phyloP scores from a whole-genome alignment of 257 asterid species.

The Paraleonurus japonicus region DNA sequence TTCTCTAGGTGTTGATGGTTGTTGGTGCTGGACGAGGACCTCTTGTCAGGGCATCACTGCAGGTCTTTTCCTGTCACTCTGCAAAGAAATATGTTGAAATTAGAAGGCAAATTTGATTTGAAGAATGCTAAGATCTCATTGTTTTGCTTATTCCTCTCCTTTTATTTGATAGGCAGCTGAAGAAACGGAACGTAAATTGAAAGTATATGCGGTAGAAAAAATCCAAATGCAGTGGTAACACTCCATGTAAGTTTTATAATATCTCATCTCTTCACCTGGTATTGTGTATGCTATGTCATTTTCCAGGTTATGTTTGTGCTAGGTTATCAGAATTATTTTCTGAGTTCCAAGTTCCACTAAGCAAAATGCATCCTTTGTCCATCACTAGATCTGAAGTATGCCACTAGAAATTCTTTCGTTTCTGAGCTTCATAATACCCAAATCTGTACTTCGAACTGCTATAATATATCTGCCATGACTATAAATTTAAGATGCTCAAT shows the following conservation, averaged over 20 bases:
- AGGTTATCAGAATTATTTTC: slow-evolving; percentile 2
- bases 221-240: slow-evolving; percentile 96
- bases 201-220: slow-evolving; percentile 95
- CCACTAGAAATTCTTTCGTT: background rate
- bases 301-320: background rate
- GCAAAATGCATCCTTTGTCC: background rate
- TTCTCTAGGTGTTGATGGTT: slow-evolving; percentile 88
- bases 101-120: background rate
- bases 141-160: slow-evolving; percentile 2
- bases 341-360: slow-evolving; percentile 1
- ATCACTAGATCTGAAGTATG: background rate
- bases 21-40: slow-evolving; percentile 99
- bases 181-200: slow-evolving; percentile 88
- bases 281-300: background rate
- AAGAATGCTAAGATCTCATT: slow-evolving; percentile 10
- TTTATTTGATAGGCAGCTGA: slow-evolving; percentile 77
- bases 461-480: background rate
- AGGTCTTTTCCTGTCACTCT: slow-evolving; percentile 47
- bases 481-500: background rate
- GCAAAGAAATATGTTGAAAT: slow-evolving; percentile 18
- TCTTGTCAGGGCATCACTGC: slow-evolving; percentile 94
- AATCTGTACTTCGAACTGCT: background rate
- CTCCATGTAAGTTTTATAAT: slow-evolving; percentile 70
- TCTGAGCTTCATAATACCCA: background rate
- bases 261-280: slow-evolving; percentile 13